phyloP scores from a whole-genome alignment of 73 alveolate genomes.

The Effrenium voratum region DNA sequence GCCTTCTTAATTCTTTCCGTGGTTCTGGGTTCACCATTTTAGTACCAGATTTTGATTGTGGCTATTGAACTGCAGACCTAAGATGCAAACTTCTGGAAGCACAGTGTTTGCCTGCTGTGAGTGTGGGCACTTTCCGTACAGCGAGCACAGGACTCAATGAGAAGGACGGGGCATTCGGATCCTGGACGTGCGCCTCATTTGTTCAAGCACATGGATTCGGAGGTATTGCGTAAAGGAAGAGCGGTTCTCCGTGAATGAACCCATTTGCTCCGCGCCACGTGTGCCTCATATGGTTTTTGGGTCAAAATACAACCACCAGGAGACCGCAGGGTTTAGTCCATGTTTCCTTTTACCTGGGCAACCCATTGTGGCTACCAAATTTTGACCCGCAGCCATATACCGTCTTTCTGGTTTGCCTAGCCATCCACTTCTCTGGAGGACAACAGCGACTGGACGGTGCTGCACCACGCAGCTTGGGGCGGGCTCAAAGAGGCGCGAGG shows the following conservation, averaged over 20 bases:
- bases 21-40: background rate
- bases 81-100: background rate
- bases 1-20: background rate
- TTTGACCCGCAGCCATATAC: background rate
- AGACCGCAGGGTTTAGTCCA: background rate
- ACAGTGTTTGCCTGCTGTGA: background rate
- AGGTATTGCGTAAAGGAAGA: background rate
- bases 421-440: too few relatives aligned
- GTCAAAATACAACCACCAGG: background rate
- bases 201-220: background rate
- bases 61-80: background rate
- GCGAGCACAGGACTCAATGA: conserved; percentile 18
- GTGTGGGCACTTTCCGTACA: background rate
- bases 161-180: background rate
- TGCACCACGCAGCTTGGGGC: conserved; percentile 75
- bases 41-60: background rate
- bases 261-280: background rate
- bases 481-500: conserved; percentile 54
- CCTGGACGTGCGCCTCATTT: background rate
- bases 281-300: background rate
- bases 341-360: background rate
- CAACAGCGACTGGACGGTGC: conserved; percentile 38
- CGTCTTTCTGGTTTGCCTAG: background rate
- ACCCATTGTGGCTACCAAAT: background rate
- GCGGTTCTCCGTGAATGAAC: background rate